phyloP scores from a whole-genome alignment of 805 yeast species.

The Kodamaea neixiangensis region DNA sequence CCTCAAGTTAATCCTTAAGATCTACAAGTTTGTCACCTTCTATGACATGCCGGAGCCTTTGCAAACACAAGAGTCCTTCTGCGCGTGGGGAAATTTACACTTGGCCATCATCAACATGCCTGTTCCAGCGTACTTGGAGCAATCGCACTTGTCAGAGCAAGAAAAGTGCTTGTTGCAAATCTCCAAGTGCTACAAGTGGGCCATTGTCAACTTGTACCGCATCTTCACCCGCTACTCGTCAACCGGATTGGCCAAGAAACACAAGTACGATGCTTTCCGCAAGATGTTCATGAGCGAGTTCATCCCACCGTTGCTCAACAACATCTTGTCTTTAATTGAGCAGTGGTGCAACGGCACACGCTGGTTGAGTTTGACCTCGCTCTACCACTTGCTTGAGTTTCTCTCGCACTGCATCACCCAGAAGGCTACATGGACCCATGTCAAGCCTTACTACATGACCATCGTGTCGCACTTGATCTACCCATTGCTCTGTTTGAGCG shows the following conservation, averaged over 20 bases:
- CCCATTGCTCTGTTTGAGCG: conserved; percentile 73
- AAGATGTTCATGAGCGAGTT: conserved; percentile 54
- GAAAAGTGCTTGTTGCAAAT: conserved; percentile 62
- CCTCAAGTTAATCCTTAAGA: conserved; percentile 70
- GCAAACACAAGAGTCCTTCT: conserved; percentile 53
- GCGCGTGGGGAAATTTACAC: conserved; percentile 76
- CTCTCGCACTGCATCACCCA: conserved; percentile 59
- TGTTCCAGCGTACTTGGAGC: conserved; percentile 54
- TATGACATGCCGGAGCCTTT: conserved; percentile 65
- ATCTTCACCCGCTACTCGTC: conserved; percentile 73
- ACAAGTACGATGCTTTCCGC: conserved; percentile 62
- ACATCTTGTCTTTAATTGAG: conserved; percentile 66
- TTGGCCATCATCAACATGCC: conserved; percentile 62
- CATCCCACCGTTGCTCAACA: conserved; percentile 70
- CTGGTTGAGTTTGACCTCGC: conserved; percentile 70
- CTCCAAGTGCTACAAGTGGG: conserved; percentile 76
- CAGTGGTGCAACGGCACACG: conserved; percentile 65
- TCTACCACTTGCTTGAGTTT: conserved; percentile 58
- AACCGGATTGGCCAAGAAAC: conserved; percentile 43
- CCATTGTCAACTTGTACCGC: conserved; percentile 73
- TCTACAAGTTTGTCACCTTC: conserved; percentile 74
- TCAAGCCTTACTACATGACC: conserved; percentile 65
- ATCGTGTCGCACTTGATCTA: conserved; percentile 71
- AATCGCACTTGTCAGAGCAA: conserved; percentile 54
- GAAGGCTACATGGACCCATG: conserved; percentile 60